These are phyloP conservation scores for Claviceps cyperi DNA, from an alignment of 2,329 filamentous ascomycete species.

Conservation along the genomic window DNA sequence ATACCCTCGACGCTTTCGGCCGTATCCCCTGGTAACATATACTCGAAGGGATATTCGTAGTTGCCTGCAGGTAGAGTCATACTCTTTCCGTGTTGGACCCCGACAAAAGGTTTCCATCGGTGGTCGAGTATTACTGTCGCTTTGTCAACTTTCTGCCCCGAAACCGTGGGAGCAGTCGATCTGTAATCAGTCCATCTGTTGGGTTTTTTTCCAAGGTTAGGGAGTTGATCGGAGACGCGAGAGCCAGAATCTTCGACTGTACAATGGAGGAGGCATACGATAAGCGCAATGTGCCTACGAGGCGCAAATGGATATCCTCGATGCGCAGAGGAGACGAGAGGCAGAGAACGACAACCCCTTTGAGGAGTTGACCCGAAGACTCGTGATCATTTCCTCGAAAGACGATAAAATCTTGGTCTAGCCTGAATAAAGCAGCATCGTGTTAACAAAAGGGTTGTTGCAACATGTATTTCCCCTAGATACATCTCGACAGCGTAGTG, in stretches of 20 bases:
- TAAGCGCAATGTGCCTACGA: constrained; percentile 52
- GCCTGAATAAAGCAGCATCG: constrained; percentile 27
- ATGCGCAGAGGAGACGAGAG: constrained; percentile 53
- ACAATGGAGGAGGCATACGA: constrained; percentile 33
- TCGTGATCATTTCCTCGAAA: constrained; percentile 64
- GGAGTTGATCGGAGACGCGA: constrained; percentile 1
- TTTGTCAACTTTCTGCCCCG: constrained; percentile 44
- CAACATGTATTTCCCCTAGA: not conserved
- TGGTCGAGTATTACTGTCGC: constrained; percentile 50
- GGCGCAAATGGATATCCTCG: constrained; percentile 57
- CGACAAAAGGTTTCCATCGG: constrained; percentile 53
- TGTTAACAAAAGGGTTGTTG: not conserved
- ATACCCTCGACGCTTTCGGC: constrained; percentile 88
- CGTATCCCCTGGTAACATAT: constrained; percentile 54
- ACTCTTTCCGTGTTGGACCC: constrained; percentile 35
- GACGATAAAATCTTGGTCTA: constrained; percentile 67
- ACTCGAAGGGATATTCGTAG: constrained; percentile 72
- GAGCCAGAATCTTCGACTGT: not conserved
- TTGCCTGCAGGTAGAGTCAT: constrained; percentile 55
- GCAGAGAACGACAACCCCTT: constrained; percentile 60
- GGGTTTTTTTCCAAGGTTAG: constrained; percentile 4
- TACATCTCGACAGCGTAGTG: not conserved
- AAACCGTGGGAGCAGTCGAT: constrained; percentile 41
- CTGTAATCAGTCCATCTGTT: constrained; percentile 36
- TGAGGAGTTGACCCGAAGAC: constrained; percentile 59